Base-by-base conservation (phyloP, 345 rosid genomes). In the Dipteronia dyeriana region DNA sequence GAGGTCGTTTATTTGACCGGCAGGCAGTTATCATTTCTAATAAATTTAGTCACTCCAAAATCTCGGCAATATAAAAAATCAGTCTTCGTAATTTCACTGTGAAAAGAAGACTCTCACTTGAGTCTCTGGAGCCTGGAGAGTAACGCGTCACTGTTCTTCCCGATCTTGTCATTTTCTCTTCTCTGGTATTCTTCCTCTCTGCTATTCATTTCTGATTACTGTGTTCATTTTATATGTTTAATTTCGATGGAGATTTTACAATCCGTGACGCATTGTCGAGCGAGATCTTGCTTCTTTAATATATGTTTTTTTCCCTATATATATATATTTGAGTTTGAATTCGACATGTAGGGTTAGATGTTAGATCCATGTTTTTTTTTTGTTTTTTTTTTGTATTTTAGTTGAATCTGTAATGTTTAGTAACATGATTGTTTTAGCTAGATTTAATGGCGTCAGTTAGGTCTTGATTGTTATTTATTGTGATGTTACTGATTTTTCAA, bases 1-100 rank as follows among this genome's bases (percentile, higher is more conserved):
- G 84, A 47, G 82, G 79, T 78, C 88, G 85, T 87, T 68, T 34
- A 17, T 16, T 51, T 25, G 79, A 43, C 84, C 78, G 74, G 76
- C 57, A 7, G 74, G 76, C 57, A 7, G 73, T 63, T 80, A 66
- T 70, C 41, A 43, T n/a, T 73, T 29, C 71, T n/a, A 16, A n/a
- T 14, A 16, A 31, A 19, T 49, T 41, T 19, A 7, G 13, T 75
- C 63, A 43, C 59, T 56, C 69, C 53, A 17, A 13, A 29, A 53
- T n/a, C 22, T 26, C 11, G 39, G 2, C 68, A 70, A 66, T 76
- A 43, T 9, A 70, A 5, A 23, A 4, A 11, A 9, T 0, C 13
- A 73, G 79, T 73, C 68, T 76, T 39, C 16, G 22, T 39, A 69
- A 66, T 81, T 81, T 73, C 79, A 23, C 79, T 73, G 43, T 13